Conservation (phyloP, 2,329 filamentous ascomycete genomes). For the Fusarium marasasianum region DNA sequence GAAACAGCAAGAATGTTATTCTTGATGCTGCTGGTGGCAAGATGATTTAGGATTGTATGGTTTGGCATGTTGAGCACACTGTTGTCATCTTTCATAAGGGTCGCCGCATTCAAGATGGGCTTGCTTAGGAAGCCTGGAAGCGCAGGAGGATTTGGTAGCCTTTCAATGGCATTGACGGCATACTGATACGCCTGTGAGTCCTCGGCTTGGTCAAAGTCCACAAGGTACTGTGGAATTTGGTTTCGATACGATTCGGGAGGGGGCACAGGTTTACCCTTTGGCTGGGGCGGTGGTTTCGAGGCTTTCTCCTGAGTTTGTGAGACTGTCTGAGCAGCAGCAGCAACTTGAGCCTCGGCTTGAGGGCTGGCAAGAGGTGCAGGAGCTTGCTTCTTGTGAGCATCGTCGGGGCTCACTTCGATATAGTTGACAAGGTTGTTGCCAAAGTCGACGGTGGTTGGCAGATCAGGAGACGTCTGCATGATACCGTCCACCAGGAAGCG, state of each 20-base stretch:
- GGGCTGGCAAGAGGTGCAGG: conserved; percentile 47
- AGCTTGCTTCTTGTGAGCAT: conserved; percentile 55
- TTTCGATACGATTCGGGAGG: conserved; percentile 71
- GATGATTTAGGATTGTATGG: conserved; percentile 94
- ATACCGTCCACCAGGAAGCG: conserved; percentile 95
- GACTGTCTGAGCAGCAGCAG: conserved; percentile 11
- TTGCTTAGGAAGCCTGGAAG: conserved; percentile 92
- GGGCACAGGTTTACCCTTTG: conserved; percentile 64
- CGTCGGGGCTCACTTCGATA: conserved; percentile 87
- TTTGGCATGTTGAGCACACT: conserved; percentile 97
- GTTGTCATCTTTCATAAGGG: conserved; percentile 96
- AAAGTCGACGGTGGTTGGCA: conserved; percentile 96
- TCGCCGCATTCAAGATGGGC: conserved; percentile 90
- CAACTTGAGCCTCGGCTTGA: conserved; percentile 34
- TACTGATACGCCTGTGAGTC: conserved; percentile 78
- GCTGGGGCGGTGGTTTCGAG: conserved; percentile 43
- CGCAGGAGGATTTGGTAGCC: conserved; percentile 83
- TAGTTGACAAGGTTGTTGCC: conserved; percentile 99
- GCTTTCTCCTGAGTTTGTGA: conserved; percentile 11
- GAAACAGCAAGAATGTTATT: conserved; percentile 95
- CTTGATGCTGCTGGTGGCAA: conserved; percentile 98
- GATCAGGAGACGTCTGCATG: conserved; percentile 86
- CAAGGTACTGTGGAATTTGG: conserved; percentile 83
- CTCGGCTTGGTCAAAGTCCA: conserved; percentile 87
- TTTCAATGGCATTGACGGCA: conserved; percentile 78